Conservation (phyloP, 176 grass and related monocot genomes). For the Avena atlantica region DNA sequence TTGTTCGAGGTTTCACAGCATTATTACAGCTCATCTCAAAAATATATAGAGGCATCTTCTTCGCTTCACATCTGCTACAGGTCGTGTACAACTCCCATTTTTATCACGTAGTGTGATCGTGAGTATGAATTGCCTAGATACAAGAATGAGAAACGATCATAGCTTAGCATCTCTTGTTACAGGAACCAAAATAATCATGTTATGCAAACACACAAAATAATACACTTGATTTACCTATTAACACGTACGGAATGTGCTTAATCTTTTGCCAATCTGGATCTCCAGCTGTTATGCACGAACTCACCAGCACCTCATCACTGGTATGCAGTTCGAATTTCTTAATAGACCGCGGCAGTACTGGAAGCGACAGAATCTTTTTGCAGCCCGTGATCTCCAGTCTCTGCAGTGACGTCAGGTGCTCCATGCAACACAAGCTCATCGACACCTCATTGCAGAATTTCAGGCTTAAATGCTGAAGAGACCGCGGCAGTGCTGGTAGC, state of each 20-base stretch:
- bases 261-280: constrained; percentile 21
- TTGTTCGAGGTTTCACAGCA: no score
- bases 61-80: no score
- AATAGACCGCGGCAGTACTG: no score
- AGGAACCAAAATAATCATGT: neutral
- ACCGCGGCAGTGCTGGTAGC: neutral
- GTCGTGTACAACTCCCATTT: no score
- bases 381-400: accelerated
- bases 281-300: neutral
- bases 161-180: neutral
- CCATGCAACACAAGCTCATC: neutral
- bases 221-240: no score
- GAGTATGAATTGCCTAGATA: no score
- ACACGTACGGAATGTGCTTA: neutral
- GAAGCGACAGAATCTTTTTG: no score
- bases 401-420: no score
- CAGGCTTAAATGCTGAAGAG: neutral
- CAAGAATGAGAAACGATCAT: neutral
- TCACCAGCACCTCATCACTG: neutral
- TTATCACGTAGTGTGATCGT: no score
- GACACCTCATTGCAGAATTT: neutral
- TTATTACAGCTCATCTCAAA: no score
- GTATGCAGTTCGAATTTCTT: no score
- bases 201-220: neutral
- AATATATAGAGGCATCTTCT: no score